Evolutionary conservation across 2,329 filamentous ascomycete genomes (phyloP), one percentile per base, ranked within the genome.

Genomic region (Epichloe aotearoae): DNA sequence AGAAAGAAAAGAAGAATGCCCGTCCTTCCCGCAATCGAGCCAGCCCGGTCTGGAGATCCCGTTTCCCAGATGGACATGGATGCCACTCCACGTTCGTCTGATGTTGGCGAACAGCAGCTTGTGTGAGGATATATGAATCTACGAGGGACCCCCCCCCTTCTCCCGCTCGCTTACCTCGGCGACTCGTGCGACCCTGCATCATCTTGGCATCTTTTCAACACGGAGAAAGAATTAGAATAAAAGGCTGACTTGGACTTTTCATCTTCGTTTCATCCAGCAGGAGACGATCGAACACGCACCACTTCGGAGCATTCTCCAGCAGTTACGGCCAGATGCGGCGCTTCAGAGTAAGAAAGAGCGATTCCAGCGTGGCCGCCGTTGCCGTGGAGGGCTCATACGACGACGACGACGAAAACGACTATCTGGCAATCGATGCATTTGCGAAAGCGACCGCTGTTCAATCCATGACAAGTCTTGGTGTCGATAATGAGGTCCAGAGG

Each of bases 1-100:
- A 23, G 15, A 23, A 42, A 19, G 23, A 10, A 5, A 41, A 41
- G 8, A 26, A 26, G 17, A 38, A n/a, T 26, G 2, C 14, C 11
- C 19, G 26, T 33, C 34, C 45, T 48, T 48, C 50, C 46, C 33
- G 45, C 46, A 34, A 45, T 51, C 40, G 50, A 51, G 39, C 40
- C 19, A 46, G 36, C 33, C 26, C 33, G 23, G 10, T 12, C 23
- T 39, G 39, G 33, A 34, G 26, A 17, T 14, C 39, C 14, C n/a
- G 14, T 42, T 47, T 38, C 49, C 49, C 44, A 36, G 44, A 38
- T n/a, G 15, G 12, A n/a, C 14, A 47, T 19, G 45, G 34, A 39
- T 39, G 37, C 40, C 46, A 20, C 40, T 38, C 40, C 37, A 46
- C n/a, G 38, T 39, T 38, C 45, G 17, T 47, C 45, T 44, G 17